Conservation (phyloP, 495 filamentous ascomycete species). For the Penicillium psychrofluorescens region DNA sequence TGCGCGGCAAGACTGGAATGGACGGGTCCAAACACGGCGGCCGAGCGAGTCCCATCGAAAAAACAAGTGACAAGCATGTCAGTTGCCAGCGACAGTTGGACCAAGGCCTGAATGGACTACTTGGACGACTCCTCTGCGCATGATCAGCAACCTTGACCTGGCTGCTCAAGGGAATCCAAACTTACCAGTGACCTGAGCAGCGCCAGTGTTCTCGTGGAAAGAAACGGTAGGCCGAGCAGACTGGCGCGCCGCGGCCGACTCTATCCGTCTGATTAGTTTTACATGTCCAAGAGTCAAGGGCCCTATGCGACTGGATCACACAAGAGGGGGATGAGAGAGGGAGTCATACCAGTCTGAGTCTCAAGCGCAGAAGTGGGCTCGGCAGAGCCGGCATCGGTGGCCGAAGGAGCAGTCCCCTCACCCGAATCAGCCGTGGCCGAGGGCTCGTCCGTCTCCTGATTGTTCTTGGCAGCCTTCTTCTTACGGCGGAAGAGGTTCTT, state of each 20-base stretch:
- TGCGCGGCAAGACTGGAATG: not conserved
- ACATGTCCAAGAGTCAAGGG: not conserved
- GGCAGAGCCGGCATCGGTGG: not conserved
- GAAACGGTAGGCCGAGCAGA: too few species aligned
- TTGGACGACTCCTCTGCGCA: not conserved
- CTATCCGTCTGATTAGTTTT: not conserved
- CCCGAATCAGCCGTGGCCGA: slow-evolving; percentile 3
- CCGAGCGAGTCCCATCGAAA: not conserved
- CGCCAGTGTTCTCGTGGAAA: not conserved
- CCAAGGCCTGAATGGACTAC: not conserved
- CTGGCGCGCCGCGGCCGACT: too few species aligned
- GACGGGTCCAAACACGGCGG: not conserved
- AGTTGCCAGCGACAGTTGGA: not conserved
- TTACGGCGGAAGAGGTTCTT: slow-evolving; percentile 22
- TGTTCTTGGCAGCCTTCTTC: slow-evolving; percentile 7
- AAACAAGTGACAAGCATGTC: not conserved
- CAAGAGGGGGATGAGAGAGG: not conserved
- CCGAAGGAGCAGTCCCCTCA: not conserved
- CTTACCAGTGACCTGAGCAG: slow-evolving; percentile 7
- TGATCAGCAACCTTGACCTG: slow-evolving; percentile 1
- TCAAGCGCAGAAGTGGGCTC: slow-evolving; percentile 5
- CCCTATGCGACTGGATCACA: not conserved
- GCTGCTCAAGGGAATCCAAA: not conserved
- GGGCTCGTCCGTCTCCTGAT: not conserved
- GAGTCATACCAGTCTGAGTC: not conserved